These are phyloP conservation scores for Moesziomyces globuligerus DNA, from an alignment of 1,284 basidiomycete species.

Conservation along the genomic window DNA sequence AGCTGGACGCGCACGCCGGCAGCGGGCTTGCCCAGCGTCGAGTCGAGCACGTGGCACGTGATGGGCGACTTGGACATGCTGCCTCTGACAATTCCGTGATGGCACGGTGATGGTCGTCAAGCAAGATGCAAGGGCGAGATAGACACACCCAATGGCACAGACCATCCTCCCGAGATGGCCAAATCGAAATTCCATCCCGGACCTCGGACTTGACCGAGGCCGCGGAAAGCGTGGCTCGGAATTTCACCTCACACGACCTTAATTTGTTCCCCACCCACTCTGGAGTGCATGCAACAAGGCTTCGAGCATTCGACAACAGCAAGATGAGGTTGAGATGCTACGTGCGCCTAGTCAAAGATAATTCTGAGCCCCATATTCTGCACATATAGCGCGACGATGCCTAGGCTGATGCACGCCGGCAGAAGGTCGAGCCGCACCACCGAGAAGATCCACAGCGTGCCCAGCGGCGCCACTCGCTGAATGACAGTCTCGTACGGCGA, in stretches of 20 bases:
- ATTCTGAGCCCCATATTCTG: constrained; percentile 26
- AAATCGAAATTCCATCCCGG: not conserved
- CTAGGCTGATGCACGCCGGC: constrained; percentile 58
- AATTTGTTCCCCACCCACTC: no score
- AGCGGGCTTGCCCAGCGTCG: constrained; percentile 84
- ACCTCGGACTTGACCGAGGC: constrained; percentile 1
- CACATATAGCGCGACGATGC: constrained; percentile 50
- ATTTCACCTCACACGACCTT: not conserved
- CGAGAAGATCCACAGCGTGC: constrained; percentile 67
- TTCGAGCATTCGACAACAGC: no score
- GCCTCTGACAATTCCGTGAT: not conserved
- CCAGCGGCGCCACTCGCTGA: constrained; percentile 65
- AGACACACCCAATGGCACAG: not conserved
- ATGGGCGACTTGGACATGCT: constrained; percentile 72
- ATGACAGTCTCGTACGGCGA: constrained; percentile 61
- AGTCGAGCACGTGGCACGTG: constrained; percentile 91
- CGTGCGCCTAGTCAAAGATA: constrained; percentile 32
- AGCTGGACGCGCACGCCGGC: constrained; percentile 38
- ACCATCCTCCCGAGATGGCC: not conserved
- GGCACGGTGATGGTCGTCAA: not conserved
- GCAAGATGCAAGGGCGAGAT: not conserved
- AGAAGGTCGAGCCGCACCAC: constrained; percentile 65
- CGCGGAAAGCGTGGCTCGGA: not conserved
- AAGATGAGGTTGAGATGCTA: not conserved
- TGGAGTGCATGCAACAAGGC: no score